A percentile compares a stretch with the other conserved stretches of the same genome.
phyloP scores from a whole-genome alignment of 345 rosid species.

The Boechera retrofracta region DNA sequence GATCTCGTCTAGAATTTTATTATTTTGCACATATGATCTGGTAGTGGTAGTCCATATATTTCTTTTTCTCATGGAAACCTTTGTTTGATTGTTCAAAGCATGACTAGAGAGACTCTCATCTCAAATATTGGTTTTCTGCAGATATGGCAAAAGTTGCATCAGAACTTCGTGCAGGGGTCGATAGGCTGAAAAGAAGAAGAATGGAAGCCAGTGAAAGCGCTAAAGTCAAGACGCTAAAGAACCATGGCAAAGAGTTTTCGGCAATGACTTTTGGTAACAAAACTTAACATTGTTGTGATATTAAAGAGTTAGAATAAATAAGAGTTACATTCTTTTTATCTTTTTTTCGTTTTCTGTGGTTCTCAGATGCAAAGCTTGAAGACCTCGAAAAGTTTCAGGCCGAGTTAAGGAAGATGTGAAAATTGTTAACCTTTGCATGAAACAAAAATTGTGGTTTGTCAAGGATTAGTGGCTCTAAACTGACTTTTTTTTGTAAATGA shows the following conservation, averaged over 20 bases:
- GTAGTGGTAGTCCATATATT: background rate
- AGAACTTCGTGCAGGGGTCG: constrained; percentile 59
- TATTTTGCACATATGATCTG: background rate
- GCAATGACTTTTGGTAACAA: constrained; percentile 30
- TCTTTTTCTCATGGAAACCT: background rate
- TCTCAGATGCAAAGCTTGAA: constrained; percentile 53
- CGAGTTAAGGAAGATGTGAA: constrained; percentile 59
- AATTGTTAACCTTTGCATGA: background rate
- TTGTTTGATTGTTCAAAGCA: constrained; percentile 13
- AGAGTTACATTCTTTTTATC: constrained; percentile 14
- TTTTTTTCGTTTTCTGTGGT: constrained; percentile 20
- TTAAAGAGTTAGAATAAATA: background rate
- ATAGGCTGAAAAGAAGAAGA: constrained; percentile 49
- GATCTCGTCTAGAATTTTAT: too few species aligned
- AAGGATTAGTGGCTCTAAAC: background rate
- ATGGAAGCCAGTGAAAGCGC: constrained; percentile 40
- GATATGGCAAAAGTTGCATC: constrained; percentile 66
- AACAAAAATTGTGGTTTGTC: background rate
- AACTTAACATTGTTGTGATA: constrained; percentile 20
- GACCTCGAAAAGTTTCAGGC: constrained; percentile 62
- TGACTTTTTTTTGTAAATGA: constrained; percentile 21
- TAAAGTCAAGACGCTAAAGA: constrained; percentile 46
- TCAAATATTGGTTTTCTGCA: constrained; percentile 42
- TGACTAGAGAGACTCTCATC: background rate
- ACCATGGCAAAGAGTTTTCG: constrained; percentile 44